Evolutionary conservation across 2,329 filamentous ascomycete genomes (phyloP), one percentile per base, ranked within the genome.

Genomic region (Anthostomella pinea): DNA sequence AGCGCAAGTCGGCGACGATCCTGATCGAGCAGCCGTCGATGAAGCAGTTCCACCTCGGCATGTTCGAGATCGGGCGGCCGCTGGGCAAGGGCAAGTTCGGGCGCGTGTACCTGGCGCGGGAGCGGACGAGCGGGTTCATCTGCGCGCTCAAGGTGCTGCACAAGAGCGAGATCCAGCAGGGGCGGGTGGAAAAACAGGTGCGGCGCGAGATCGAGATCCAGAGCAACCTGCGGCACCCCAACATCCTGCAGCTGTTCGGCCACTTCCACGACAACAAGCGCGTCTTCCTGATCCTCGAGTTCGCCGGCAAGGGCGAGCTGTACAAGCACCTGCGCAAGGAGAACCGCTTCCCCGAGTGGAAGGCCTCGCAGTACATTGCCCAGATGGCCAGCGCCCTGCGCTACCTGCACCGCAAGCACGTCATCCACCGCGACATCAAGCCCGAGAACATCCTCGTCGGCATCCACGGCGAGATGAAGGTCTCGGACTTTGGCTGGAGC

Each of bases 401-500:
- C 51, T 97, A 96, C 59, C 76, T 96, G 29, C 90, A 96, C 70
- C 88, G 88, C 62, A 97, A 97, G 70, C 89, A 96, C 63, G 87
- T 97, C 52, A 97, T 97, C 69, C 91, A 97, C 66, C 79, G 90
- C 41, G 90, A 97, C 56, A 97, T 97, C 69, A 97, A 97, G 71
- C 90, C 90, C 3, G 90, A 97, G 67, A 97, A 97, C 57, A 97
- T 97, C 48, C 76, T 97, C 15, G 84, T 97, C 19, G 91, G 91
- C 10, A 89, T 97, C 42, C 91, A 97, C 59, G 93, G 90, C 49
- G 93, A 98, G 71, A 90, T 98, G 69, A 98, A 98, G 67, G 90
- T 98, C 57, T 94, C 88, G 4, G 93, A 98, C 64, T 98, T 97
- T 58, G 91, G 93, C 32, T 98, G 93, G 93, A 94, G 87, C 60